Conservation (phyloP, 2,329 filamentous ascomycete species). For the Coniochaeta hoffmannii region DNA sequence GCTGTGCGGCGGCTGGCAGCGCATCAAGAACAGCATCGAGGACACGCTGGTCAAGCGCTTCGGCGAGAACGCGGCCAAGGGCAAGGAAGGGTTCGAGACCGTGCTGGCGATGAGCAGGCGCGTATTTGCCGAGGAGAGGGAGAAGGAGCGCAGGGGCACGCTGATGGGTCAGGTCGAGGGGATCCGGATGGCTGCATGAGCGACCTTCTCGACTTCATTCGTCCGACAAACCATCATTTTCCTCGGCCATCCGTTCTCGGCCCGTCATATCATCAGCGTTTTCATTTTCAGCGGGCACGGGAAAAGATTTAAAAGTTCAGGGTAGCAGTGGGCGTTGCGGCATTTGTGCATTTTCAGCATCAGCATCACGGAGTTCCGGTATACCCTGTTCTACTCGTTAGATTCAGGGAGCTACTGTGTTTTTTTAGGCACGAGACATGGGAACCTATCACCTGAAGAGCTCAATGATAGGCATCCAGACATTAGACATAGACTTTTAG, state of each 20-base stretch:
- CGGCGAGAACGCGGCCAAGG: constrained; percentile 82
- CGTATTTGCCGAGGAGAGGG: constrained; percentile 85
- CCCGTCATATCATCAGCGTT: not conserved
- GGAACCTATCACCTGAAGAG: constrained; percentile 1
- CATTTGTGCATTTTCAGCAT: constrained; percentile 1
- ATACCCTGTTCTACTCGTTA: not conserved
- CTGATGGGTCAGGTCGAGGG: constrained; percentile 17
- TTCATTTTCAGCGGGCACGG: not conserved
- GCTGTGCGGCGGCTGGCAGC: constrained; percentile 92
- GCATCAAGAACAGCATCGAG: constrained; percentile 93
- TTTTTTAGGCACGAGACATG: constrained; percentile 1
- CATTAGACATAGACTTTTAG: constrained; percentile 3
- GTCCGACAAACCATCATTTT: not conserved
- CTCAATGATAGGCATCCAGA: constrained; percentile 1
- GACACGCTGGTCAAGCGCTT: constrained; percentile 85
- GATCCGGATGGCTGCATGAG: not conserved
- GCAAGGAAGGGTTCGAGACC: constrained; percentile 89
- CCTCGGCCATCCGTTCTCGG: not conserved
- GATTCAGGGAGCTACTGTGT: not conserved
- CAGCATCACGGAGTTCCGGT: not conserved
- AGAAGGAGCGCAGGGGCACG: constrained; percentile 38
- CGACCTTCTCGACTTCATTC: not conserved
- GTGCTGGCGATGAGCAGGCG: constrained; percentile 89
- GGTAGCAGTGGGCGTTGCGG: not conserved
- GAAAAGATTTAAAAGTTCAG: not conserved